Evolutionary conservation across 805 yeast species (phyloP), one percentile per base, ranked within the genome.

Genomic region (Pichia paraexigua): DNA sequence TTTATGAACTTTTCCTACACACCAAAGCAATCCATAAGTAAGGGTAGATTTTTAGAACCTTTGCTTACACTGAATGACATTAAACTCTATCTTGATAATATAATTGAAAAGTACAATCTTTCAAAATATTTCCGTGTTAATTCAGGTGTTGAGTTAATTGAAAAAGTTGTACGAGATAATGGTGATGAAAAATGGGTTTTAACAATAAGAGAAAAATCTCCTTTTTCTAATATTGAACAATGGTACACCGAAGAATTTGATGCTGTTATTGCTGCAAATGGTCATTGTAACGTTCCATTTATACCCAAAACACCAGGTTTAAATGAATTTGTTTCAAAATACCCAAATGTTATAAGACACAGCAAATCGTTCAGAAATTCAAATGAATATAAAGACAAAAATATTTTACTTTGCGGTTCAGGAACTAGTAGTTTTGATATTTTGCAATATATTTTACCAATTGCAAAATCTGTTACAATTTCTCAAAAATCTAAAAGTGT

Each of bases 221-320:
- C 40, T 5, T 43, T 48, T 4, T 53, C 55, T 13, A 51, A 49
- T 39, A 43, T 46, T 28, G 63, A 60, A 41, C 49, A 56, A 24
- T 76, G 80, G 80, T 76, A 76, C 54, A 62, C 58, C 25, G 77
- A 77, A 49, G 62, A 61, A 35, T 80, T 73, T 56, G 90, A 85
- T 61, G 85, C 80, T 11, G 75, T 85, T 6, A 78, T 79, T 3
- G 62, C 81, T 7, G 85, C 88, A 7, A 71, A 77, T 27, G 91
- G 92, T 1, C 82, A 79, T 61, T 56, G 58, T 24, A 75, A 81
- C 42, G 70, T 75, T 27, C 91, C 91, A 1, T 71, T 61, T 56
- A 66, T 78, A 46, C 91, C 92, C 1, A 64, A 72, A 24, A 70
- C 78, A 37, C 62, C 45, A 30, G 50, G 51, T n/a, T 25, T 58